Percentiles rank a stretch among this genome's conserved stretches.
phyloP scores from a whole-genome alignment of 2,329 filamentous ascomycete species.

The Monilinia fructigena region DNA sequence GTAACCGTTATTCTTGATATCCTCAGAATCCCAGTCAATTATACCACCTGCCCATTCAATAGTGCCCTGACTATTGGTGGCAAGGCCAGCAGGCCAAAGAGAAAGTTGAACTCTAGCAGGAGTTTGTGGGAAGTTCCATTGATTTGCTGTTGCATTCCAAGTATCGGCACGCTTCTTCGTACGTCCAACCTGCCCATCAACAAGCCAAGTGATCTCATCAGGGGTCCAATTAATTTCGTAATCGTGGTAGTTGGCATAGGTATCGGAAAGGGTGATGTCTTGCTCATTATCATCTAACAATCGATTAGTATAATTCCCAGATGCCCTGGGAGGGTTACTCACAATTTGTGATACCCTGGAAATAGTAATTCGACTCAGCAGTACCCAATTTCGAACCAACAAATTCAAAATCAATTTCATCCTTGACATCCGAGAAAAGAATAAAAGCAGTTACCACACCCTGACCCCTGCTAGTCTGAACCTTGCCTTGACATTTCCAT shows the following conservation, averaged over 20 bases:
- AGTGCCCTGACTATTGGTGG: conserved; percentile 77
- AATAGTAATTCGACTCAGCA: conserved; percentile 96
- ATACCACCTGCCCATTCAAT: conserved; percentile 87
- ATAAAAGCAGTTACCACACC: conserved; percentile 99
- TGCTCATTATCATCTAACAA: conserved; percentile 67
- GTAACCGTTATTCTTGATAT: conserved; percentile 82
- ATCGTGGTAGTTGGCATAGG: conserved; percentile 75
- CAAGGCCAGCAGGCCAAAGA: conserved; percentile 88
- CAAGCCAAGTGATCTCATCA: conserved; percentile 79
- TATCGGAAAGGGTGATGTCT: conserved; percentile 69
- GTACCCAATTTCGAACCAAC: conserved; percentile 74
- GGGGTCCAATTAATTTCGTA: conserved; percentile 94
- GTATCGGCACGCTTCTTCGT: conserved; percentile 74
- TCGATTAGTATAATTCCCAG: conserved; percentile 34
- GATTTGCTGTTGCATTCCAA: conserved; percentile 79
- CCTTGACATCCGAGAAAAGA: conserved; percentile 90
- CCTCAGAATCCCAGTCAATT: conserved; percentile 80
- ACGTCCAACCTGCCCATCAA: conserved; percentile 78
- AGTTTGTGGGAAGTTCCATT: conserved; percentile 87
- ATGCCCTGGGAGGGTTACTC: conserved; percentile 43
- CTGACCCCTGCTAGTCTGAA: conserved; percentile 77
- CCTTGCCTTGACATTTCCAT: conserved; percentile 83
- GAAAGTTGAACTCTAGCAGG: conserved; percentile 89
- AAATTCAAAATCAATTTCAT: conserved; percentile 98
- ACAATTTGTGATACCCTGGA: conserved; percentile 90